Evolutionary conservation across 2,329 filamentous ascomycete genomes (phyloP).

Genomic region (Trichophyton rubrum): DNA sequence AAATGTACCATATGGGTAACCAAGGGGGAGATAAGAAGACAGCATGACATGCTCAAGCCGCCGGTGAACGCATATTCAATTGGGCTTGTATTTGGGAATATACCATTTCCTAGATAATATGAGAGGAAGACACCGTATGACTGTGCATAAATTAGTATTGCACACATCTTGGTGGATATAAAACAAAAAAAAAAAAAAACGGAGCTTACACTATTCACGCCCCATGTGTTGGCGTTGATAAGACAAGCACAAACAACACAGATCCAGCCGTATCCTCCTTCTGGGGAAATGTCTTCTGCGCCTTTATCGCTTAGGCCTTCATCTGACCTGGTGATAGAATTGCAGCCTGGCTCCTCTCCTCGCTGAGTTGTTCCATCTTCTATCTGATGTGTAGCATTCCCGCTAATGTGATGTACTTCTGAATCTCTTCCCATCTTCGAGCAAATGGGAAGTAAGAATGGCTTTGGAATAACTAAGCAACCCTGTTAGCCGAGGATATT

Average conservation of each 20-base stretch:
- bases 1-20: conserved; percentile 42
- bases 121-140: conserved; percentile 48
- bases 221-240: conserved; percentile 63
- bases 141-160: conserved; percentile 13
- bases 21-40: conserved; percentile 45
- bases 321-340: background rate
- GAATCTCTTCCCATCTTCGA: background rate
- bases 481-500: background rate
- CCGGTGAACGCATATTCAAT: conserved; percentile 50
- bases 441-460: background rate
- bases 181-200: background rate
- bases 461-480: background rate
- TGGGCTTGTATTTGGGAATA: conserved; percentile 43
- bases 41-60: conserved; percentile 46
- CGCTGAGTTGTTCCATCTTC: background rate
- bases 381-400: background rate
- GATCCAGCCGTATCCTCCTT: conserved; percentile 52
- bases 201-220: conserved; percentile 50
- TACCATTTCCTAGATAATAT: conserved; percentile 43
- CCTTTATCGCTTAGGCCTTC: conserved; percentile 18
- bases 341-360: background rate
- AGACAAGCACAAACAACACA: conserved; percentile 43
- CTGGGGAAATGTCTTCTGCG: conserved; percentile 29
- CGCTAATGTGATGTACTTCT: background rate
- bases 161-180: background rate